Evolutionary conservation across 2,329 filamentous ascomycete genomes (phyloP).

Genomic region (Alternaria brassicae): DNA sequence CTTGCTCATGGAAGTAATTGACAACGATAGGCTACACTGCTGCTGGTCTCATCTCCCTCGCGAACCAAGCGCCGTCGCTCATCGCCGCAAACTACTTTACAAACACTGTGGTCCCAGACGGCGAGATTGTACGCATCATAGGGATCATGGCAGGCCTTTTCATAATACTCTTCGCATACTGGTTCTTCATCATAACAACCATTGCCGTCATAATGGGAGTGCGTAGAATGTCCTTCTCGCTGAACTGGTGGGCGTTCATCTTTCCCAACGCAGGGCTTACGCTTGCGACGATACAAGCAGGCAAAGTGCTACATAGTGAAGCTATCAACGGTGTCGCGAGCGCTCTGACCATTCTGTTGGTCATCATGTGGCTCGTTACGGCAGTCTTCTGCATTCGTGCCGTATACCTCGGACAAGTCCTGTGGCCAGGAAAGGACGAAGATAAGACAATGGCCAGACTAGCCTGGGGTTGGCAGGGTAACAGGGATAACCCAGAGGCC

Average conservation of each 20-base stretch:
- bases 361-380: conserved; percentile 64
- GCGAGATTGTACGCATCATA: conserved; percentile 51
- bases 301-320: conserved; percentile 59
- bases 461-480: conserved; percentile 34
- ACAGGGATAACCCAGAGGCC: conserved; percentile 26
- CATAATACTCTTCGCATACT: conserved; percentile 58
- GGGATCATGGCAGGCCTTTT: conserved; percentile 57
- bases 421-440: conserved; percentile 60
- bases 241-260: conserved; percentile 66
- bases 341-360: conserved; percentile 63
- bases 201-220: conserved; percentile 49
- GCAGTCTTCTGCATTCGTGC: conserved; percentile 59
- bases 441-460: conserved; percentile 40
- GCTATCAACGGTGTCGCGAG: conserved; percentile 62
- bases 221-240: conserved; percentile 50
- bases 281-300: conserved; percentile 65
- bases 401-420: conserved; percentile 59
- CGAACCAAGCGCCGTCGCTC: conserved; percentile 48
- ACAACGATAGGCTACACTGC: conserved; percentile 51
- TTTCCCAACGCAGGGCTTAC: conserved; percentile 72
- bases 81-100: conserved; percentile 47
- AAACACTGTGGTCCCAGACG: conserved; percentile 38
- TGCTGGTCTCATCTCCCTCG: conserved; percentile 56
- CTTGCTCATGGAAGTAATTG: conserved; percentile 64
- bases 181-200: conserved; percentile 58